These are phyloP conservation scores for Acanthamoeba healyi DNA, from an alignment of 208 protist genomes.

Conservation along the genomic window DNA sequence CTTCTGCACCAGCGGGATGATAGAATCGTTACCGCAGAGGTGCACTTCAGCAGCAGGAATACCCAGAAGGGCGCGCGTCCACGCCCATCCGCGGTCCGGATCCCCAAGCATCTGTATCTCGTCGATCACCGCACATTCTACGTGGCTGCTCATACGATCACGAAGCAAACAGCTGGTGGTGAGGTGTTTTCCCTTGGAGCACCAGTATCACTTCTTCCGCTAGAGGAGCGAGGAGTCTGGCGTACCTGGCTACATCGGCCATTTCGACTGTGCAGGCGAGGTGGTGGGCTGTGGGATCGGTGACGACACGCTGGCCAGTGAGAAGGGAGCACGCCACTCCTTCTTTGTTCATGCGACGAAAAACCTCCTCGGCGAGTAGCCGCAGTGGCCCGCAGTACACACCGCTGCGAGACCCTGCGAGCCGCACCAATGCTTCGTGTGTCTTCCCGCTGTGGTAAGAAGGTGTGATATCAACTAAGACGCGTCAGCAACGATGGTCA, in stretches of 20 bases:
- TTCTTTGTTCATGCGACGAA: constrained; percentile 55
- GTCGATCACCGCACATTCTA: constrained; percentile 81
- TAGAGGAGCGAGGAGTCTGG: neutral
- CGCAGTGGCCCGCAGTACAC: constrained; percentile 84
- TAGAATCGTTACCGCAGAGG: constrained; percentile 80
- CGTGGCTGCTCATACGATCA: neutral
- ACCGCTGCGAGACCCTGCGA: constrained; percentile 71
- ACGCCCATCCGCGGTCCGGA: constrained; percentile 71
- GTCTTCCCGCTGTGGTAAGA: constrained; percentile 79
- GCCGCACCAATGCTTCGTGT: constrained; percentile 68
- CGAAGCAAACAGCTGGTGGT: no score
- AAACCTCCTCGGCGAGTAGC: constrained; percentile 78
- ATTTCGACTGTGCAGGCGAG: constrained; percentile 83
- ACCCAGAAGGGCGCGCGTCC: constrained; percentile 83
- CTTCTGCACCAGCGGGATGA: constrained; percentile 53
- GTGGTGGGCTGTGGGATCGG: constrained; percentile 44
- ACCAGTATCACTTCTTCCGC: no score
- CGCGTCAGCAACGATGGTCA: neutral
- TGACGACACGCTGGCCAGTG: constrained; percentile 75
- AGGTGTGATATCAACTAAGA: neutral
- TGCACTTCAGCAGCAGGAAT: constrained; percentile 80
- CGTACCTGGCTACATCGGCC: neutral
- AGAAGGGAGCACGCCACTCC: constrained; percentile 70
- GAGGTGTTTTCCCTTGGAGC: no score
- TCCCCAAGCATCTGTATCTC: constrained; percentile 81